phyloP scores from a whole-genome alignment of 768 basidiomycete species.

The Kwoniella sp. region DNA sequence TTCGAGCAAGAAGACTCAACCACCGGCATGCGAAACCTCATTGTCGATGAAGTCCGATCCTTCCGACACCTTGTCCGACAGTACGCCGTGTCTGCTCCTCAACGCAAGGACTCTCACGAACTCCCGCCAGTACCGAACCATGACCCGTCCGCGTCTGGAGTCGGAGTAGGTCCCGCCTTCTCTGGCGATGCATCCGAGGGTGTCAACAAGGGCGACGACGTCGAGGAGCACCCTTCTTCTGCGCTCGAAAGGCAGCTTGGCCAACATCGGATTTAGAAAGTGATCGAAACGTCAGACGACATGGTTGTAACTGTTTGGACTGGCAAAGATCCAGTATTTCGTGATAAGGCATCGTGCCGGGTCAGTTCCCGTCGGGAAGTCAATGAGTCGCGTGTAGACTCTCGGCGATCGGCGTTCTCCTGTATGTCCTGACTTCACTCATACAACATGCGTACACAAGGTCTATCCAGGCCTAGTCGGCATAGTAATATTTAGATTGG shows the following conservation, averaged over 20 bases:
- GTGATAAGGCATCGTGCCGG: too few relatives aligned
- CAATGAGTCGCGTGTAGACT: too few relatives aligned
- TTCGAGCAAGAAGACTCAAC: constrained; percentile 97
- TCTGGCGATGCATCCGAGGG: constrained; percentile 26
- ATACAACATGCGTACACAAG: too few relatives aligned
- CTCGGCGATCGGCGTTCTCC: too few relatives aligned
- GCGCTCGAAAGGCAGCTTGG: constrained; percentile 52
- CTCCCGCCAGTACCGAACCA: constrained; percentile 44
- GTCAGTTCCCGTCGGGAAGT: too few relatives aligned
- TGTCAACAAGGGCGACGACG: constrained; percentile 37
- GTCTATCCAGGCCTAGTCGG: too few relatives aligned
- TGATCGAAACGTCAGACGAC: too few relatives aligned
- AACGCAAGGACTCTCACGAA: constrained; percentile 47
- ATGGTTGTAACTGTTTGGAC: too few relatives aligned
- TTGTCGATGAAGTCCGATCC: constrained; percentile 79
- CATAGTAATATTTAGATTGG: too few relatives aligned
- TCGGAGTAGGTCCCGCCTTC: constrained; percentile 48
- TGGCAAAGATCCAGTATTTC: too few relatives aligned
- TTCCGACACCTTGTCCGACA: constrained; percentile 88
- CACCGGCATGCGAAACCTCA: constrained; percentile 94
- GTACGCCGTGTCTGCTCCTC: constrained; percentile 68
- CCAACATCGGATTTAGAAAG: constrained; percentile 3
- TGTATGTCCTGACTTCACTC: too few relatives aligned
- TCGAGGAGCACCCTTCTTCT: constrained; percentile 52
- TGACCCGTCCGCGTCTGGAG: constrained; percentile 33